Evolutionary conservation across 345 rosid species (phyloP).

Genomic region (Acer yangbiense): DNA sequence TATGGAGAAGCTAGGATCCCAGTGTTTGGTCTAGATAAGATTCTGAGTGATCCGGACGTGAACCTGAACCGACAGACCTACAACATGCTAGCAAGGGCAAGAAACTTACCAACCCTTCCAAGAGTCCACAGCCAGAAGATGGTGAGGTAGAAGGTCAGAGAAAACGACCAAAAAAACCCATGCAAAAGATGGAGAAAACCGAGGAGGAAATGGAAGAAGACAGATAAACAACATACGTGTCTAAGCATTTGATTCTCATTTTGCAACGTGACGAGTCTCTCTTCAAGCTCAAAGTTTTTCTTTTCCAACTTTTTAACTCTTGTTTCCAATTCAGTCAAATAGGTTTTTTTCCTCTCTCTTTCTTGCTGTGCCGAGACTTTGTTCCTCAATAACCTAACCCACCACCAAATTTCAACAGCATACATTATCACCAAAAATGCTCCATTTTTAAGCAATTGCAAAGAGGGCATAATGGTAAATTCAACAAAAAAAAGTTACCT

Average conservation of each 20-base stretch:
- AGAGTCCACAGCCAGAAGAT: too few species aligned
- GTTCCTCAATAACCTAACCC: conserved; percentile 85
- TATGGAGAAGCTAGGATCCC: too few species aligned
- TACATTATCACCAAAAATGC: background rate
- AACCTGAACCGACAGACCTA: too few species aligned
- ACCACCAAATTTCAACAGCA: background rate
- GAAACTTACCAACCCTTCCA: too few species aligned
- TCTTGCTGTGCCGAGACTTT: conserved; percentile 99
- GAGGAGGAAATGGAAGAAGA: too few species aligned
- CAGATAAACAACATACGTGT: conserved; percentile 49
- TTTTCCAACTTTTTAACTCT: conserved; percentile 87
- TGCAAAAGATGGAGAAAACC: too few species aligned
- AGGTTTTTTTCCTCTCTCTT: conserved; percentile 95
- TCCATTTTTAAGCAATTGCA: too few species aligned
- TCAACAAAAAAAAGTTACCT: conserved; percentile 44
- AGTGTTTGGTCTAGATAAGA: too few species aligned
- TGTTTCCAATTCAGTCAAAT: conserved; percentile 74
- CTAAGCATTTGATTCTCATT: conserved; percentile 99
- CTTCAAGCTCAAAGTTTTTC: conserved; percentile 93
- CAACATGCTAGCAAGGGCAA: too few species aligned
- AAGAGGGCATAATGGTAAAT: background rate
- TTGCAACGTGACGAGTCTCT: conserved; percentile 83
- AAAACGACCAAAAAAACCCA: too few species aligned
- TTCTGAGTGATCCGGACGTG: too few species aligned
- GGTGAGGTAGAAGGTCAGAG: too few species aligned